These are phyloP conservation scores for Hymenoscyphus linearis DNA, from an alignment of 2,329 filamentous ascomycete species.

Conservation along the genomic window DNA sequence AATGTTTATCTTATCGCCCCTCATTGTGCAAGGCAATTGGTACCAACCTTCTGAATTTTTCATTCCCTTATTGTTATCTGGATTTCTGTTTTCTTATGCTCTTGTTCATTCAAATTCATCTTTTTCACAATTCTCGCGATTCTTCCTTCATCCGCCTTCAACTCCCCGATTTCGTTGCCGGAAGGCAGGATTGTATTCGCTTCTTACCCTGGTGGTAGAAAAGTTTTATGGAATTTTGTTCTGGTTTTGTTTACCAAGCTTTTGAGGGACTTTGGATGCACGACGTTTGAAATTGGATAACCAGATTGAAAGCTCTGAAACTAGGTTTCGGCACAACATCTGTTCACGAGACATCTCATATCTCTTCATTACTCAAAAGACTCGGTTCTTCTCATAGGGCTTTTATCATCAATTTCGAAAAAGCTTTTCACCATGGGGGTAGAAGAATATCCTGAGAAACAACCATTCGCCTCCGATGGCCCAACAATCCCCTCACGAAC, in stretches of 20 bases:
- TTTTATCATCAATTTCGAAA: background rate
- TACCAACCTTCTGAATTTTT: background rate
- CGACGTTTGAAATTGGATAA: background rate
- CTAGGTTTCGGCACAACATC: too few relatives aligned
- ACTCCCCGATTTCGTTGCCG: background rate
- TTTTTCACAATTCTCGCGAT: background rate
- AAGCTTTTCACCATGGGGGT: background rate
- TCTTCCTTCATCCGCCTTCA: too few relatives aligned
- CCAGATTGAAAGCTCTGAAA: background rate
- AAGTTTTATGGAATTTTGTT: background rate
- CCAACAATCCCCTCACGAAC: conserved; percentile 8
- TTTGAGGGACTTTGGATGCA: background rate
- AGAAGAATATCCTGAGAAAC: background rate
- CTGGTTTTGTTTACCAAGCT: background rate
- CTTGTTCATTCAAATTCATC: background rate
- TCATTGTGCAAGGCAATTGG: background rate
- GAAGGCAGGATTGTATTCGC: background rate
- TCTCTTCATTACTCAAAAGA: too few relatives aligned
- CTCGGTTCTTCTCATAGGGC: background rate
- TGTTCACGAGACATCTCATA: too few relatives aligned
- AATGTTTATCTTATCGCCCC: background rate
- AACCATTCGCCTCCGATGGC: background rate
- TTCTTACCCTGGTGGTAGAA: background rate
- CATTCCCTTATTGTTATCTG: background rate
- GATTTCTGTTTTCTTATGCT: background rate